phyloP scores from a whole-genome alignment of 2,329 filamentous ascomycete genomes.

The Colletotrichum australisinense region DNA sequence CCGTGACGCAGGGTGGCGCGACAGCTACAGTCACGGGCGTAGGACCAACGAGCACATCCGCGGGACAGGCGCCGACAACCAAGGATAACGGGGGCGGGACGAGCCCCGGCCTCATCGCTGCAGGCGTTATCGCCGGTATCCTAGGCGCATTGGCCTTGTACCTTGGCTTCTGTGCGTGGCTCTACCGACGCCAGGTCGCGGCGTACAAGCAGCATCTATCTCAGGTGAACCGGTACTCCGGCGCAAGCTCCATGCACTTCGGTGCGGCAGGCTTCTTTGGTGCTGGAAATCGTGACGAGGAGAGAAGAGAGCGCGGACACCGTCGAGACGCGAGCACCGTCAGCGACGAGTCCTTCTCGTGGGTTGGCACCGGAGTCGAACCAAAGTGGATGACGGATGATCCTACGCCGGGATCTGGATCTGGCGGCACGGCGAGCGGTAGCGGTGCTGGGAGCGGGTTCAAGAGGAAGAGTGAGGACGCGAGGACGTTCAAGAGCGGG shows the following conservation, averaged over 20 bases:
- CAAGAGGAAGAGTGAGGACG: slow-evolving; percentile 37
- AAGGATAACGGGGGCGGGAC: slow-evolving; percentile 33
- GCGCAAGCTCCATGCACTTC: slow-evolving; percentile 54
- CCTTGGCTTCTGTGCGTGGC: slow-evolving; percentile 77
- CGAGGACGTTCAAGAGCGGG: slow-evolving; percentile 24
- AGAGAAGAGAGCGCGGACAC: slow-evolving; percentile 30
- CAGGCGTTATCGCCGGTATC: slow-evolving; percentile 71
- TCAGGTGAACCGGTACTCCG: slow-evolving; percentile 68
- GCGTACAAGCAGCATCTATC: slow-evolving; percentile 79
- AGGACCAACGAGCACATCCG: slow-evolving; percentile 52
- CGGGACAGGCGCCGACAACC: slow-evolving; percentile 40
- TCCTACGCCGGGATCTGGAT: slow-evolving; percentile 37
- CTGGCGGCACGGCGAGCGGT: slow-evolving; percentile 37
- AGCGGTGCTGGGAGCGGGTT: slow-evolving; percentile 28
- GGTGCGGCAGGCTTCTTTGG: slow-evolving; percentile 40
- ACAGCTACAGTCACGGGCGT: slow-evolving; percentile 56
- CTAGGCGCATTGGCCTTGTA: slow-evolving; percentile 72
- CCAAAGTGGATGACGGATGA: slow-evolving; percentile 44
- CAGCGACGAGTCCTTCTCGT: slow-evolving; percentile 42
- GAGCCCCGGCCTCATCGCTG: slow-evolving; percentile 56
- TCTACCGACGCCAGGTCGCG: slow-evolving; percentile 77
- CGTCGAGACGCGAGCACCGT: slow-evolving; percentile 38
- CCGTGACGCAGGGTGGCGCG: slow-evolving; percentile 63
- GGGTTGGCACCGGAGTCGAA: slow-evolving; percentile 46
- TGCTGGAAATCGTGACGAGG: slow-evolving; percentile 32